Evolutionary conservation across 139 green algal species (phyloP).

Genomic region (Mesotaenium endlicherianum): DNA sequence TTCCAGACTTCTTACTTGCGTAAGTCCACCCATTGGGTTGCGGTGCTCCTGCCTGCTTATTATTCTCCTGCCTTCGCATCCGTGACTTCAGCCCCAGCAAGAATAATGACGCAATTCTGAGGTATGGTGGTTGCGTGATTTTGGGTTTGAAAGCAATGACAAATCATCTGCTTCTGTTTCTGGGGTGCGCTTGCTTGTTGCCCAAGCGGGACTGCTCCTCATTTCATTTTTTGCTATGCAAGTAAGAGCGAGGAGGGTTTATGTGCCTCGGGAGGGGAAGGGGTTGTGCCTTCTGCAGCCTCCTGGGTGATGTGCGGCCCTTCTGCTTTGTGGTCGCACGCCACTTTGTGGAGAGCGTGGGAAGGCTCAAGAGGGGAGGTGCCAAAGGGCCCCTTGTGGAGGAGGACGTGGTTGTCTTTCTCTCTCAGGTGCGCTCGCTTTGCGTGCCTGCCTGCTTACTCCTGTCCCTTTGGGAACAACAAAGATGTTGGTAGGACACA

Average conservation of each 20-base stretch:
- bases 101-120: no score
- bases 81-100: no score
- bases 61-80: no score
- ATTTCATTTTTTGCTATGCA: no score
- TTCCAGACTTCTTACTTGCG: no score
- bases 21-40: no score
- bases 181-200: not conserved
- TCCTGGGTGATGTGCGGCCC: conserved; percentile 27
- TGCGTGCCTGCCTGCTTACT: not conserved
- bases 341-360: not conserved
- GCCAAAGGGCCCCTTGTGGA: not conserved
- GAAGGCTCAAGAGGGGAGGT: not conserved
- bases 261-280: not conserved
- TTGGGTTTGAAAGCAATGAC: not conserved
- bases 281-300: not conserved
- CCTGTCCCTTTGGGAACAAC: no score
- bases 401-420: conserved; percentile 1
- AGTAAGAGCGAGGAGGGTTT: no score
- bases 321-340: conserved; percentile 27
- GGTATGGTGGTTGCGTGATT: not conserved
- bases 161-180: not conserved
- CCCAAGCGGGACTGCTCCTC: no score
- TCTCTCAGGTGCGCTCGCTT: not conserved
- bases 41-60: no score
- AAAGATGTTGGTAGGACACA: no score